Percentiles rank a stretch among this genome's conserved stretches.
phyloP scores from a whole-genome alignment of 768 basidiomycete species.

The Coprinopsis strossmayeri region DNA sequence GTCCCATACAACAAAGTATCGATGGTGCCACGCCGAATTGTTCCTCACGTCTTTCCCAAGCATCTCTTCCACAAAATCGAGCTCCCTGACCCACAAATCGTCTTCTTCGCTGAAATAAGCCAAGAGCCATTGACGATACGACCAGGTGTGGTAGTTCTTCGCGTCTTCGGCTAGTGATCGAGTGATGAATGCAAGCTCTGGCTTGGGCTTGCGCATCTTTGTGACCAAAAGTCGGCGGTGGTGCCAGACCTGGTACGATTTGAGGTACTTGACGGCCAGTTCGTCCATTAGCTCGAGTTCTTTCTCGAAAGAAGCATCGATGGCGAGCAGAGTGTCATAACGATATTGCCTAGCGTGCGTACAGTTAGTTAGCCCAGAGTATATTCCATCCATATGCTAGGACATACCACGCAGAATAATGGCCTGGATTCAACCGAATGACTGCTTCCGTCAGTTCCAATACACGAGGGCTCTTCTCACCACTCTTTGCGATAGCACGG shows the following conservation, averaged over 20 bases:
- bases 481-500: slow-evolving; percentile 69
- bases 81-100: slow-evolving; percentile 66
- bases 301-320: slow-evolving; percentile 58
- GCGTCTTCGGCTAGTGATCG: slow-evolving; percentile 64
- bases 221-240: slow-evolving; percentile 75
- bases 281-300: slow-evolving; percentile 87
- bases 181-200: slow-evolving; percentile 80
- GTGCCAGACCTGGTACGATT: slow-evolving; percentile 99
- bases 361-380: background rate
- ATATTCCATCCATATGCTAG: background rate
- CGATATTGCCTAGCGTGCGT: slow-evolving; percentile 80
- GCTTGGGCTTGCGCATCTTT: slow-evolving; percentile 40
- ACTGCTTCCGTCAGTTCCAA: slow-evolving; percentile 84
- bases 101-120: slow-evolving; percentile 70
- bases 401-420: slow-evolving; percentile 92
- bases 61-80: slow-evolving; percentile 69
- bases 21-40: slow-evolving; percentile 97
- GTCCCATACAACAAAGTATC: slow-evolving; percentile 82
- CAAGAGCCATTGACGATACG: slow-evolving; percentile 92
- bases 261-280: slow-evolving; percentile 76
- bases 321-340: slow-evolving; percentile 73
- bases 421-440: slow-evolving; percentile 89
- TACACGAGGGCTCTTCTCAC: slow-evolving; percentile 76
- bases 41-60: slow-evolving; percentile 78
- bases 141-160: slow-evolving; percentile 99